Percentiles rank a stretch among this genome's conserved stretches.
These are phyloP conservation scores for Phytophthora capsici DNA, from an alignment of 352 stramenopile species.

Conservation along the genomic window DNA sequence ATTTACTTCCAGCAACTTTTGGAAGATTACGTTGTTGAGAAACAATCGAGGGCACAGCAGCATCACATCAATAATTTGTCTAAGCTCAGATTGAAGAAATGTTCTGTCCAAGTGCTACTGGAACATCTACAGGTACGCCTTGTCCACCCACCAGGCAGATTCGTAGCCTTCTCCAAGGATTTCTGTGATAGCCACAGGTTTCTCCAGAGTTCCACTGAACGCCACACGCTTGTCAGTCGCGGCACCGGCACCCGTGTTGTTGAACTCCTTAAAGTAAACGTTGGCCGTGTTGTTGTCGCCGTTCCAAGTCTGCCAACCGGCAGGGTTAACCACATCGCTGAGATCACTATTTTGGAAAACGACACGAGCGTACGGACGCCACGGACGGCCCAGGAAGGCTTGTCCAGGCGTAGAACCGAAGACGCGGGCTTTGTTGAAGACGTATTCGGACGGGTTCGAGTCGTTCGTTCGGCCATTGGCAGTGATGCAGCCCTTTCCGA, in stretches of 20 bases:
- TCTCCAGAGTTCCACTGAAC: conserved; percentile 17
- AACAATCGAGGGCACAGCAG: no score
- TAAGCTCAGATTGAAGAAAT: no score
- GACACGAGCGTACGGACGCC: conserved; percentile 22
- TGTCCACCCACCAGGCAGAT: conserved; percentile 27
- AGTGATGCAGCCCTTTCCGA: conserved; percentile 14
- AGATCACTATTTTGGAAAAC: conserved; percentile 28
- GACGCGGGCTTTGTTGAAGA: conserved; percentile 26
- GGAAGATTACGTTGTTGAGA: no score
- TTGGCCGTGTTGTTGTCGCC: conserved; percentile 19
- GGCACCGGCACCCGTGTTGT: conserved; percentile 15
- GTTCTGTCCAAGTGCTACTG: background rate
- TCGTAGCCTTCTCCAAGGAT: conserved; percentile 25
- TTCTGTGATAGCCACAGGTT: conserved; percentile 19
- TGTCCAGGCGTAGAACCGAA: conserved; percentile 11
- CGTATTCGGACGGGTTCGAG: conserved; percentile 24
- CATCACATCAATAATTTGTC: no score
- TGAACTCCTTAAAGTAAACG: conserved; percentile 29
- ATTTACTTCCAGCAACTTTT: no score
- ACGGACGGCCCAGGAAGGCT: conserved; percentile 22
- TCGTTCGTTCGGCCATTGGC: conserved; percentile 21
- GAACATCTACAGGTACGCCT: conserved; percentile 15
- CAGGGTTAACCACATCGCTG: conserved; percentile 21
- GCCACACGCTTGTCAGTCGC: conserved; percentile 20
- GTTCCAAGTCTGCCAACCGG: conserved; percentile 22